A percentile compares a stretch with the other conserved stretches of the same genome.
Conservation (phyloP, 345 rosid genomes). For the Combretum micranthum region DNA sequence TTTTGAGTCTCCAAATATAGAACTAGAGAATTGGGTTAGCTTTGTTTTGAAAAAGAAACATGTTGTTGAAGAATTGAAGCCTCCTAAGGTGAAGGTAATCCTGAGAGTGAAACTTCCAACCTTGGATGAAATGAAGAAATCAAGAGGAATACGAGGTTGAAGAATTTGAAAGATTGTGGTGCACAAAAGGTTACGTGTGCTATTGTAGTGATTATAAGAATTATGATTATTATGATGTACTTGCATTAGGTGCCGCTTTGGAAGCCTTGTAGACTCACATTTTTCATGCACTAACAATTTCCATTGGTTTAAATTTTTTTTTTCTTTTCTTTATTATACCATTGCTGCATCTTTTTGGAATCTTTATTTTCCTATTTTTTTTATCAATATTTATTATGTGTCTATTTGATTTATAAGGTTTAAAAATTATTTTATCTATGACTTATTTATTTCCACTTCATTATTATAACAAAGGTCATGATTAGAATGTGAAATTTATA, state of each 20-base stretch:
- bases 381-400: no score
- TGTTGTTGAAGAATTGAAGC: constrained; percentile 16
- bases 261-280: constrained; percentile 27
- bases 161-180: constrained; percentile 13
- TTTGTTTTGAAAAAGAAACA: constrained; percentile 15
- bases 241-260: constrained; percentile 39
- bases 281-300: neutral
- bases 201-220: constrained; percentile 18
- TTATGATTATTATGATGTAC: constrained; percentile 29
- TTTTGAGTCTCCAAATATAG: constrained; percentile 43
- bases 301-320: neutral
- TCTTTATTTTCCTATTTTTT: no score
- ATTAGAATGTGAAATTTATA: no score
- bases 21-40: constrained; percentile 37
- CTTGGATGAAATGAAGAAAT: constrained; percentile 6
- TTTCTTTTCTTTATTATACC: neutral
- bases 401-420: no score
- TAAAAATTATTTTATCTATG: no score
- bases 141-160: constrained; percentile 8
- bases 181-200: constrained; percentile 11
- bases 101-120: constrained; percentile 24
- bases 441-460: no score
- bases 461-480: no score
- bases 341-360: no score
- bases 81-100: constrained; percentile 34